Conservation (phyloP, 495 filamentous ascomycete species). For the Hypoxylon trugodes region DNA sequence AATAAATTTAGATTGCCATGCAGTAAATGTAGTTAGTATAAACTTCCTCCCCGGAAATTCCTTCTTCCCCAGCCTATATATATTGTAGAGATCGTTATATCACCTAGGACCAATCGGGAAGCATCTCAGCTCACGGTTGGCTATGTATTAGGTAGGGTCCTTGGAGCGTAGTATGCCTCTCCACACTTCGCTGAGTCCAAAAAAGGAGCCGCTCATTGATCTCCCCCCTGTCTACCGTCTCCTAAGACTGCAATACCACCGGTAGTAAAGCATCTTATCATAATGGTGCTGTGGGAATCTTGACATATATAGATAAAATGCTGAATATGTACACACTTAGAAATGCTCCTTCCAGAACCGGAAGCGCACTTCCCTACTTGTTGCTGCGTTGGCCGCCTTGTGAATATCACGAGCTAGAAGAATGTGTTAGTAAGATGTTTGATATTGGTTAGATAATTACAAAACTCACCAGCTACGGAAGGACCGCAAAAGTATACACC, state of each 20-base stretch:
- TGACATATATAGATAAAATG: slow-evolving; percentile 16
- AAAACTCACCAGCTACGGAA: slow-evolving; percentile 56
- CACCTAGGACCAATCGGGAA: slow-evolving; percentile 19
- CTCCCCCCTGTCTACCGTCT: background rate
- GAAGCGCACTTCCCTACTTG: slow-evolving; percentile 82
- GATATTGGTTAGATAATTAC: background rate
- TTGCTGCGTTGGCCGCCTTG: slow-evolving; percentile 75
- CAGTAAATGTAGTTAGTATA: slow-evolving; percentile 37
- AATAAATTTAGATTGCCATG: slow-evolving; percentile 36
- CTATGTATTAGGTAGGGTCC: slow-evolving; percentile 22
- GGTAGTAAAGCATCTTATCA: background rate
- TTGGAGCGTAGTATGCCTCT: slow-evolving; percentile 19
- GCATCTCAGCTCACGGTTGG: slow-evolving; percentile 12
- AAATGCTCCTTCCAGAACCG: slow-evolving; percentile 99
- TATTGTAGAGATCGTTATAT: slow-evolving; percentile 26
- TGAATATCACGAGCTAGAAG: slow-evolving; percentile 82
- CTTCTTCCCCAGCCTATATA: slow-evolving; percentile 35
- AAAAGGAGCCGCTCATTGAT: slow-evolving; percentile 1
- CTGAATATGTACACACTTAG: slow-evolving; percentile 43
- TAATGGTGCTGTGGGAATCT: slow-evolving; percentile 19
- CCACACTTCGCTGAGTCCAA: slow-evolving; percentile 10
- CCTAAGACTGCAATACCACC: slow-evolving; percentile 6
- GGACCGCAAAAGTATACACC: slow-evolving; percentile 97
- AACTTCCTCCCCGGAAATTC: slow-evolving; percentile 23
- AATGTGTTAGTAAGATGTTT: slow-evolving; percentile 40